These are phyloP conservation scores for Dunaliella primolecta DNA, from an alignment of 139 green algal species.

Conservation along the genomic window DNA sequence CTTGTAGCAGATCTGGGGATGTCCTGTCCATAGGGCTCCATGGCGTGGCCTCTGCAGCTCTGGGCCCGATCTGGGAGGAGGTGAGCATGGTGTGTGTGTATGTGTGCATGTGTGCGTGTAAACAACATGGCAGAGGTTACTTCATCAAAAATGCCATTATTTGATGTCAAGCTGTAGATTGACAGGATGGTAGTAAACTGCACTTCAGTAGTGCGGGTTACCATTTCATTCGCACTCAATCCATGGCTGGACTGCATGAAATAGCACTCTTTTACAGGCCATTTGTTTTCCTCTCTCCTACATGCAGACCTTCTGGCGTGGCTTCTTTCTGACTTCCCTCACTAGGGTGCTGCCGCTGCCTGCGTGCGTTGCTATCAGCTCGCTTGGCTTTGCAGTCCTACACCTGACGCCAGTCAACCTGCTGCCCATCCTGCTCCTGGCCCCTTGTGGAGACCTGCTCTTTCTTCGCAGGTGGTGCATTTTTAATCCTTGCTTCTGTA, in stretches of 20 bases:
- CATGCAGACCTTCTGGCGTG: constrained; percentile 52
- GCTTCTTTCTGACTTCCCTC: constrained; percentile 52
- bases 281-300: no score
- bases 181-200: no score
- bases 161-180: no score
- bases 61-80: constrained; percentile 49
- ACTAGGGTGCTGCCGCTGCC: constrained; percentile 42
- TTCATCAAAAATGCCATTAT: no score
- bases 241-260: no score
- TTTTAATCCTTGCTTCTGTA: no score
- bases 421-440: constrained; percentile 35
- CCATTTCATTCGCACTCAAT: no score
- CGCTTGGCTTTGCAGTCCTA: constrained; percentile 36
- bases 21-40: constrained; percentile 9
- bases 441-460: constrained; percentile 27
- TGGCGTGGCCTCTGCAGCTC: constrained; percentile 9
- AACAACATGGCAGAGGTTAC: no score
- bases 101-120: no score
- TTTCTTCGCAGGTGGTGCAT: constrained; percentile 43
- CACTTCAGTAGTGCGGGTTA: no score
- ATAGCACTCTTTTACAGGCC: no score
- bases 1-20: neutral
- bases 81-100: constrained; percentile 8
- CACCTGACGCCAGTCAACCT: constrained; percentile 36
- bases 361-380: constrained; percentile 36